Conservation (phyloP, 2,329 filamentous ascomycete genomes). For the Talaromyces sp. region DNA sequence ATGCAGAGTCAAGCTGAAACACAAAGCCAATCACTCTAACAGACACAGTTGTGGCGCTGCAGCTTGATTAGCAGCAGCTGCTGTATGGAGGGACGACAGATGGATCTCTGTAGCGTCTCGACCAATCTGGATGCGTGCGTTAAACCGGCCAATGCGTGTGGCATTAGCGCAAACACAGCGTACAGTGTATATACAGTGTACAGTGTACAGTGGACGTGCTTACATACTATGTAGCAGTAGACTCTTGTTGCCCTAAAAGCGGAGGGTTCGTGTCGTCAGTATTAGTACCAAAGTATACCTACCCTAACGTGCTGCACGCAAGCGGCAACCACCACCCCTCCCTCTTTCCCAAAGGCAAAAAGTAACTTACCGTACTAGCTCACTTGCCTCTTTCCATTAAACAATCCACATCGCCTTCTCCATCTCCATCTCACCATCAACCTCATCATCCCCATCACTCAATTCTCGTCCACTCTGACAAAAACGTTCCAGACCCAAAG, state of each 20-base stretch:
- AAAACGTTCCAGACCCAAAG: conserved; percentile 1
- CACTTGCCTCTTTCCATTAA: conserved; percentile 3
- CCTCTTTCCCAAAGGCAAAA: background rate
- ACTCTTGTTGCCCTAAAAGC: conserved; percentile 11
- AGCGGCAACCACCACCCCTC: conserved; percentile 13
- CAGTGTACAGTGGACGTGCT: background rate
- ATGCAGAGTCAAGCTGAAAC: background rate
- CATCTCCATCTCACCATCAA: background rate
- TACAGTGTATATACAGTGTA: background rate
- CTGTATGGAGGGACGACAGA: background rate
- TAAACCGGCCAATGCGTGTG: conserved; percentile 2
- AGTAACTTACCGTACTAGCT: background rate
- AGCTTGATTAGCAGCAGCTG: background rate
- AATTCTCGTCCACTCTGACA: background rate
- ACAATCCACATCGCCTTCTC: background rate
- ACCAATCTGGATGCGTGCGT: conserved; percentile 6
- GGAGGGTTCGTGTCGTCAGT: conserved; percentile 13
- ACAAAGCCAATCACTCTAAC: background rate
- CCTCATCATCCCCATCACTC: background rate
- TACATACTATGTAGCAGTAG: background rate
- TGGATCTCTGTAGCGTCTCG: background rate
- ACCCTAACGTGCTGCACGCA: conserved; percentile 8
- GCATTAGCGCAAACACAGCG: background rate
- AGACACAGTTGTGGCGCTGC: background rate
- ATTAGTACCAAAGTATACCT: conserved; percentile 8